Conservation (phyloP, 805 yeast genomes). For the Blastobotrys parvus region DNA sequence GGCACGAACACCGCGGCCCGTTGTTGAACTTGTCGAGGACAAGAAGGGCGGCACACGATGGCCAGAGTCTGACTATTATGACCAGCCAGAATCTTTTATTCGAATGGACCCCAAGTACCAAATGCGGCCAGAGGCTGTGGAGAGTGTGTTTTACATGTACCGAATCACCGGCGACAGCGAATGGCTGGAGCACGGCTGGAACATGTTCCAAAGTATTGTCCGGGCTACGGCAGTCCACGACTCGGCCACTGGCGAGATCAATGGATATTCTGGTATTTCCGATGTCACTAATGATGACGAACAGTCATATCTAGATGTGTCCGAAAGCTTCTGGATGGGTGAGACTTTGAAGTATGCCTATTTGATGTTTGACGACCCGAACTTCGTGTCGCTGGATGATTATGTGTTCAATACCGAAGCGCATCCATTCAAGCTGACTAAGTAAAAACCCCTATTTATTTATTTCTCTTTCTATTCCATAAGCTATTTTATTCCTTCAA, state of each 20-base stretch:
- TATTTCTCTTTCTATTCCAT: no score
- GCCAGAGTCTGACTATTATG: conserved; percentile 10
- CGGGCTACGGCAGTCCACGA: conserved; percentile 18
- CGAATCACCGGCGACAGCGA: conserved; percentile 50
- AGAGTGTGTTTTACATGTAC: conserved; percentile 50
- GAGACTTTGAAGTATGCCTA: conserved; percentile 86
- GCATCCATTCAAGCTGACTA: conserved; percentile 37
- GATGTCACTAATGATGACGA: conserved; percentile 40
- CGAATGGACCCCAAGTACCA: conserved; percentile 31
- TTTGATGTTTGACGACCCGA: conserved; percentile 48
- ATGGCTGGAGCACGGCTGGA: conserved; percentile 51
- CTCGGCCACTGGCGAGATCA: conserved; percentile 25
- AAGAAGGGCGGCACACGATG: conserved; percentile 12
- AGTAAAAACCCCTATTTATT: no score
- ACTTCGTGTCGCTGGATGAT: conserved; percentile 40
- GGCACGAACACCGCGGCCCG: background rate
- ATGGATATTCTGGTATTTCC: conserved; percentile 32
- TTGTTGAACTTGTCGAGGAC: conserved; percentile 4
- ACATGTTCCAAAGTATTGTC: conserved; percentile 33
- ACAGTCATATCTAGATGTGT: conserved; percentile 42
- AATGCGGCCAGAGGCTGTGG: conserved; percentile 55
- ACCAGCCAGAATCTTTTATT: conserved; percentile 16
- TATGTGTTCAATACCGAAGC: conserved; percentile 56
- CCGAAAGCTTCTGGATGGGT: conserved; percentile 75
- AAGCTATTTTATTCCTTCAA: no score